Evolutionary conservation across 495 filamentous ascomycete genomes (phyloP).

Genomic region (Aspergillus heteromorphus): DNA sequence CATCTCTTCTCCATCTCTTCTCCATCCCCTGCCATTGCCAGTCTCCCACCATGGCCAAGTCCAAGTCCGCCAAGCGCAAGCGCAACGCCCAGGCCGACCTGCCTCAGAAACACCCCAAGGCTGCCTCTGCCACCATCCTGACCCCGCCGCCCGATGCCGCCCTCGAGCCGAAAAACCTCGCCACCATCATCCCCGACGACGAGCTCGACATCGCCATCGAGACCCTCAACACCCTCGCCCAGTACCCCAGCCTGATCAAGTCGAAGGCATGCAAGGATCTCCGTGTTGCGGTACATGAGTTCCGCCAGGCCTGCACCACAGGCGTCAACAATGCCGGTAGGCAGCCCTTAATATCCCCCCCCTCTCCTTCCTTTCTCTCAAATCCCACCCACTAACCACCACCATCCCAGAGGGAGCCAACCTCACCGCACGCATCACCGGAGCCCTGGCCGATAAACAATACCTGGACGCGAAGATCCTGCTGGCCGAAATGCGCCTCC

Average conservation of each 20-base stretch:
- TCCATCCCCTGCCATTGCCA: background rate
- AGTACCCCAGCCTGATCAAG: constrained; percentile 32
- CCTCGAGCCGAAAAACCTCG: constrained; percentile 29
- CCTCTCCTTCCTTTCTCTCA: background rate
- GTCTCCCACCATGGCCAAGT: constrained; percentile 25
- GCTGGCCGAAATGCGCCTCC: constrained; percentile 35
- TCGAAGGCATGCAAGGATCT: constrained; percentile 38
- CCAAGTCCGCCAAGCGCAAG: constrained; percentile 35
- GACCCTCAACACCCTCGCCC: constrained; percentile 30
- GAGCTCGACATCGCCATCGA: constrained; percentile 36
- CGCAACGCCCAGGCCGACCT: constrained; percentile 29
- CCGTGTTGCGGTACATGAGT: constrained; percentile 33
- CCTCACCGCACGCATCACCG: constrained; percentile 35
- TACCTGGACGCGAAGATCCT: constrained; percentile 32
- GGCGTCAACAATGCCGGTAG: constrained; percentile 33
- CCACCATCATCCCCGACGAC: constrained; percentile 29
- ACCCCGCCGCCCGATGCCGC: constrained; percentile 31
- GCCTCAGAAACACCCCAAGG: constrained; percentile 28
- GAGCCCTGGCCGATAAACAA: constrained; percentile 29
- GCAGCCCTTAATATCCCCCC: background rate
- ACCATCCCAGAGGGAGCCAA: constrained; percentile 27
- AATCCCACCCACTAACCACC: constrained; percentile 7
- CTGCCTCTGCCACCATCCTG: constrained; percentile 8
- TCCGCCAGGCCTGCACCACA: constrained; percentile 35
- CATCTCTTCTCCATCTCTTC: background rate